Percentiles rank a stretch among this genome's conserved stretches.
Evolutionary conservation across 2,329 filamentous ascomycete genomes (phyloP).

Genomic region (Teratosphaeria nubilosa): DNA sequence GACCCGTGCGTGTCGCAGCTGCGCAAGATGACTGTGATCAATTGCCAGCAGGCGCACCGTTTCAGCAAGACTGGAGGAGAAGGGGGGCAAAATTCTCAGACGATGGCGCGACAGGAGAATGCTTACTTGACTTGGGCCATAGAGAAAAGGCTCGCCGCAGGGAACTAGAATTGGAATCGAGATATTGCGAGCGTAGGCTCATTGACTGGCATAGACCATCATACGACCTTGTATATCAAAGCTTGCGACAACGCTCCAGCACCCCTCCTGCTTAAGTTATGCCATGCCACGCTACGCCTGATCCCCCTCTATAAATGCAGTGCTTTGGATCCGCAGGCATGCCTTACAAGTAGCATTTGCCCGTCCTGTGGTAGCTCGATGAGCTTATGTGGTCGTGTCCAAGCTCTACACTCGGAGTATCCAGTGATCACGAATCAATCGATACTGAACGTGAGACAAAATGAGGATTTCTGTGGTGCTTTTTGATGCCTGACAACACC

Average conservation of each 20-base stretch:
- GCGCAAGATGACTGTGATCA: too few species aligned
- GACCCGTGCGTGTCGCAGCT: too few species aligned
- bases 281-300: too few species aligned
- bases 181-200: background rate
- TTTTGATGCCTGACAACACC: too few species aligned
- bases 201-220: background rate
- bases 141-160: background rate
- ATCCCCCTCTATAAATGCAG: too few species aligned
- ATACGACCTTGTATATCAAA: background rate
- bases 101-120: background rate
- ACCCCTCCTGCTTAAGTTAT: too few species aligned
- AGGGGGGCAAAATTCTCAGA: too few species aligned
- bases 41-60: background rate
- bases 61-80: background rate
- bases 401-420: background rate
- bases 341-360: background rate
- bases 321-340: too few species aligned
- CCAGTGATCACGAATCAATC: background rate
- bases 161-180: background rate
- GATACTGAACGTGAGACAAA: background rate
- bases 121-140: background rate
- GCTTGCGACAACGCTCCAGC: too few species aligned
- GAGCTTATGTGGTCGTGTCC: background rate
- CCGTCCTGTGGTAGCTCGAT: too few species aligned
- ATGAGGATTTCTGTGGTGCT: too few species aligned